These are phyloP conservation scores for Nematocida sp. DNA, from an alignment of 371 early-diverging fungal genomes.

Conservation along the genomic window DNA sequence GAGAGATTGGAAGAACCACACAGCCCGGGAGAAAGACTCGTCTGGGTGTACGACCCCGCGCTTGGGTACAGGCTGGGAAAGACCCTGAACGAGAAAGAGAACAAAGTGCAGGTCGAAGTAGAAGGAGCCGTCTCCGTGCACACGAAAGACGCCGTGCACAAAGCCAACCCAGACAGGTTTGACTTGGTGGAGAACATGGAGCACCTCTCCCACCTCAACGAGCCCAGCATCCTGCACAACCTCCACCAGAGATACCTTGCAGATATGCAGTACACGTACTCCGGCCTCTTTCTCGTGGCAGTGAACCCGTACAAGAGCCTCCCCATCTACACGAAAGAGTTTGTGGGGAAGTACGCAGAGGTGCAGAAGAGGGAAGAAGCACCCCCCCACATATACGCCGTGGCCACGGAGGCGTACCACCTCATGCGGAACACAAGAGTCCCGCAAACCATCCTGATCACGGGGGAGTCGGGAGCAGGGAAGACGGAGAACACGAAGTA, in stretches of 20 bases:
- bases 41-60: conserved; percentile 6
- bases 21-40: conserved; percentile 11
- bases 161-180: conserved; percentile 97
- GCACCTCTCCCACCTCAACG: conserved; percentile 85
- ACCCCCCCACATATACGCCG: conserved; percentile 88
- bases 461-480: conserved; percentile 98
- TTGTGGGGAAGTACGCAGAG: conserved; percentile 61
- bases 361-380: conserved; percentile 74
- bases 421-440: conserved; percentile 82
- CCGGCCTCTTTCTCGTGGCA: conserved; percentile 93
- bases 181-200: conserved; percentile 96
- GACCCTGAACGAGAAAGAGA: conserved; percentile 4
- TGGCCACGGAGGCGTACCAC: conserved; percentile 84
- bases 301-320: conserved; percentile 93
- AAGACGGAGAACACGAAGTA: conserved; percentile 99
- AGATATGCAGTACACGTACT: conserved; percentile 92
- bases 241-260: conserved; percentile 77
- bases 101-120: background rate
- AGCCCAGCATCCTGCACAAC: conserved; percentile 92
- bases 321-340: conserved; percentile 73
- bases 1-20: background rate
- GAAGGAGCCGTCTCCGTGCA: conserved; percentile 58
- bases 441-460: conserved; percentile 94
- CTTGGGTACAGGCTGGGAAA: conserved; percentile 18
- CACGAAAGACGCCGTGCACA: conserved; percentile 72